A percentile compares a stretch with the other conserved stretches of the same genome.
Conservation (phyloP, 2,329 filamentous ascomycete genomes). For the Diatrype stigma region DNA sequence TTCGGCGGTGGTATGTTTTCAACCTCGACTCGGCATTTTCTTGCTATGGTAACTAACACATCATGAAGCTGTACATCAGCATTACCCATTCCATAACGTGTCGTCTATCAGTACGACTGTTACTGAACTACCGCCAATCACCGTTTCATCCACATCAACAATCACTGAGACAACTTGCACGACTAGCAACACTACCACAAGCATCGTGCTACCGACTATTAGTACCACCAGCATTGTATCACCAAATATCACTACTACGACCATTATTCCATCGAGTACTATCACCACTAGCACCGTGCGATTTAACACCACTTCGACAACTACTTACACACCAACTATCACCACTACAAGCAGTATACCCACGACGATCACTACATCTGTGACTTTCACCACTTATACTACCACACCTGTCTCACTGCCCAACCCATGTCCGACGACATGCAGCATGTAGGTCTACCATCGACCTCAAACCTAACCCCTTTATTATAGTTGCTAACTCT, state of each 20-base stretch:
- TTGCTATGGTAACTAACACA: constrained; percentile 5
- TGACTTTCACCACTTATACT: constrained; percentile 14
- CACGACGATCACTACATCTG: constrained; percentile 11
- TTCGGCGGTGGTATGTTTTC: constrained; percentile 14
- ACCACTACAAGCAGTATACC: constrained; percentile 10
- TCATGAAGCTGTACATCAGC: constrained; percentile 6
- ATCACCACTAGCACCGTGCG: not conserved
- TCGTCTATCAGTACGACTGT: constrained; percentile 1
- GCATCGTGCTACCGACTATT: constrained; percentile 2
- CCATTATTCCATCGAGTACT: too few species aligned
- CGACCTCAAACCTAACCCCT: not conserved
- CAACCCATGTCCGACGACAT: constrained; percentile 27
- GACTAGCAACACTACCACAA: not conserved
- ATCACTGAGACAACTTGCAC: constrained; percentile 1
- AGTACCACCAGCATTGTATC: not conserved
- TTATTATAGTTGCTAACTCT: constrained; percentile 7
- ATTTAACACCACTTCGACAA: not conserved
- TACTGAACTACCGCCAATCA: not conserved
- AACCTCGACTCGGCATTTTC: not conserved
- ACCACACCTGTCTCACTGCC: constrained; percentile 13
- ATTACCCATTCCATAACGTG: constrained; percentile 7
- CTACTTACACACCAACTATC: too few species aligned
- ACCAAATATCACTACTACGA: constrained; percentile 4
- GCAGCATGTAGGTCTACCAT: constrained; percentile 25
- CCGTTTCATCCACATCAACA: not conserved